phyloP scores from a whole-genome alignment of 441 rosid genomes.

The Breynia disticha region DNA sequence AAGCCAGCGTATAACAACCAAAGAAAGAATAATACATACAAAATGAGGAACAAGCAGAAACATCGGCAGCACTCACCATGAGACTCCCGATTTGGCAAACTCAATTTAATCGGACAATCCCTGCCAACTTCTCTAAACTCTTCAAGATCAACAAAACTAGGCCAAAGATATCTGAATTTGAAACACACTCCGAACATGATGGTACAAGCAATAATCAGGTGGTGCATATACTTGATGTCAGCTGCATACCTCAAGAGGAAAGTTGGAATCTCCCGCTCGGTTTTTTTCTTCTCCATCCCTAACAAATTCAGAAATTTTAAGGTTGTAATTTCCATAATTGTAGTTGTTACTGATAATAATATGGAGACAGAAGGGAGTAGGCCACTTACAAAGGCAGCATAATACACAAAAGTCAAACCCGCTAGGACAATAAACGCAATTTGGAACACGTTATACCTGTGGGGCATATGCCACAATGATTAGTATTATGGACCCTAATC shows the following conservation, averaged over 20 bases:
- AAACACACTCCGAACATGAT: conserved; percentile 15
- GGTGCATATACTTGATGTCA: conserved; percentile 12
- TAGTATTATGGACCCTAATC: neutral
- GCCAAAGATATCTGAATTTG: conserved; percentile 15
- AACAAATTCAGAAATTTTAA: conserved; percentile 8
- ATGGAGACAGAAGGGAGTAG: neutral
- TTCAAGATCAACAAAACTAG: conserved; percentile 14
- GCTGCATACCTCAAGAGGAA: conserved; percentile 35
- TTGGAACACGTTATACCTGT: conserved; percentile 97
- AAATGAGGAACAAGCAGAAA: conserved; percentile 12
- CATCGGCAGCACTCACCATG: conserved; percentile 18
- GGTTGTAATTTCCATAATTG: neutral
- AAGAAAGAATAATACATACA: conserved; percentile 42
- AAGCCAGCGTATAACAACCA: conserved; percentile 16
- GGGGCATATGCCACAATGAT: conserved; percentile 10
- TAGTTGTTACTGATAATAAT: neutral
- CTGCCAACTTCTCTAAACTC: conserved; percentile 16
- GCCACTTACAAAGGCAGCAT: conserved; percentile 73
- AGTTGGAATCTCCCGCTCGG: conserved; percentile 81
- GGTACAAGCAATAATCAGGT: conserved; percentile 6
- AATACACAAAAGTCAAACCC: conserved; percentile 81
- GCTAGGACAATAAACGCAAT: conserved; percentile 75
- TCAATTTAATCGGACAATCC: conserved; percentile 15
- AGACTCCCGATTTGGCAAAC: conserved; percentile 14
- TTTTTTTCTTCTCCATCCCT: conserved; percentile 96